A percentile compares a stretch with the other conserved stretches of the same genome.
Evolutionary conservation across 129 eudicot genomes (phyloP).

Genomic region (Arctium minus): DNA sequence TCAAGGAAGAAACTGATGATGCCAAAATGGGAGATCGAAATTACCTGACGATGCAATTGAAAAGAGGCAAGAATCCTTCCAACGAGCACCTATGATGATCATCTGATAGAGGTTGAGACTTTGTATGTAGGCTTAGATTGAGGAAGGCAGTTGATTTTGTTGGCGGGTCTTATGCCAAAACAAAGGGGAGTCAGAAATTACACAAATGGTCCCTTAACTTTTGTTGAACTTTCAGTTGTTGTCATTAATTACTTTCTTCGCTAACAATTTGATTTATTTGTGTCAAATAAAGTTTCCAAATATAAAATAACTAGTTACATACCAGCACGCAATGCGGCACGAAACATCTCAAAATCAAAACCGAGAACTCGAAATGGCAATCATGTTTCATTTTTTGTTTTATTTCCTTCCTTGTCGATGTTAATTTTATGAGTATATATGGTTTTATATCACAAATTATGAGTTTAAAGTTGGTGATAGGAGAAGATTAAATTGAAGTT

Average conservation of each 20-base stretch:
- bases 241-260: background rate
- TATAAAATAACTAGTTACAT: no score
- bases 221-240: background rate
- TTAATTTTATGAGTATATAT: no score
- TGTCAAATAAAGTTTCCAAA: no score
- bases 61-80: constrained; percentile 7
- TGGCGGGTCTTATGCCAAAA: constrained; percentile 32
- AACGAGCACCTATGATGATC: background rate
- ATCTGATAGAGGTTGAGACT: constrained; percentile 4
- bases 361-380: no score
- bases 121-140: constrained; percentile 17
- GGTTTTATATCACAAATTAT: no score
- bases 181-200: background rate
- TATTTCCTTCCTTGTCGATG: no score
- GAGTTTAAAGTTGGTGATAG: no score
- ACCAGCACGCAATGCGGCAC: no score
- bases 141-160: constrained; percentile 16
- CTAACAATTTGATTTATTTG: background rate
- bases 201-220: constrained; percentile 1
- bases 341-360: no score
- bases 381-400: no score
- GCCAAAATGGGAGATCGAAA: background rate
- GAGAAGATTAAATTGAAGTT: no score
- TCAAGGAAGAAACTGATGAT: background rate
- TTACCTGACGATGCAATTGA: constrained; percentile 4